Percentiles rank a stretch among this genome's conserved stretches.
Evolutionary conservation across 352 stramenopile species (phyloP).

Genomic region (Pythium phragmitis): DNA sequence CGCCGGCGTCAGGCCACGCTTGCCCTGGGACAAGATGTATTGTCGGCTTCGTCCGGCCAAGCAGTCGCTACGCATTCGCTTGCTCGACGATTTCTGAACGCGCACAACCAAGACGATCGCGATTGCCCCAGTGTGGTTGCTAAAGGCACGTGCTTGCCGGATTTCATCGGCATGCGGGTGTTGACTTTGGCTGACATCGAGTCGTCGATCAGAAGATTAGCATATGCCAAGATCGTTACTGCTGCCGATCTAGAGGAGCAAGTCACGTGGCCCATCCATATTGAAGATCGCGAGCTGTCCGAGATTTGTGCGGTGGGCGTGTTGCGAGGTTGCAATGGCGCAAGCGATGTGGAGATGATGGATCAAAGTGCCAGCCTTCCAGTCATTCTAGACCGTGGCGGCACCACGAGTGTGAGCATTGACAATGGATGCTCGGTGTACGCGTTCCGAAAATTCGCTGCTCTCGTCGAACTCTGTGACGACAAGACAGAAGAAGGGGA

Average conservation of each 20-base stretch:
- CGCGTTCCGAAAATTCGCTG: constrained; percentile 2
- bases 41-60: constrained; percentile 1
- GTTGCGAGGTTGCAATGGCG: constrained; percentile 14
- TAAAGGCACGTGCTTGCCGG: neutral
- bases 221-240: neutral
- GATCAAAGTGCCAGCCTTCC: constrained; percentile 18
- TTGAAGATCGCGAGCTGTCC: constrained; percentile 9
- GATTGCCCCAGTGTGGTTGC: constrained; percentile 13
- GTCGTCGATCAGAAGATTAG: neutral
- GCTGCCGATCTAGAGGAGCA: neutral
- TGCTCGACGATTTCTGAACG: constrained; percentile 36
- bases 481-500: neutral
- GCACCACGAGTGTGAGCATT: neutral
- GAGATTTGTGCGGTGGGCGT: neutral
- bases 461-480: constrained; percentile 11
- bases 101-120: neutral
- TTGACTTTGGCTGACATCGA: constrained; percentile 13
- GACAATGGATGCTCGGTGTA: constrained; percentile 22
- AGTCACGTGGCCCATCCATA: constrained; percentile 18
- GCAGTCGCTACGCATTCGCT: constrained; percentile 31
- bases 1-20: constrained; percentile 33
- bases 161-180: neutral
- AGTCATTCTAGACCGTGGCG: constrained; percentile 4
- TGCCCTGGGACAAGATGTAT: constrained; percentile 21
- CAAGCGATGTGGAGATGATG: constrained; percentile 19